phyloP scores from a whole-genome alignment of 129 eudicot genomes.

The Flaveria sonorensis region DNA sequence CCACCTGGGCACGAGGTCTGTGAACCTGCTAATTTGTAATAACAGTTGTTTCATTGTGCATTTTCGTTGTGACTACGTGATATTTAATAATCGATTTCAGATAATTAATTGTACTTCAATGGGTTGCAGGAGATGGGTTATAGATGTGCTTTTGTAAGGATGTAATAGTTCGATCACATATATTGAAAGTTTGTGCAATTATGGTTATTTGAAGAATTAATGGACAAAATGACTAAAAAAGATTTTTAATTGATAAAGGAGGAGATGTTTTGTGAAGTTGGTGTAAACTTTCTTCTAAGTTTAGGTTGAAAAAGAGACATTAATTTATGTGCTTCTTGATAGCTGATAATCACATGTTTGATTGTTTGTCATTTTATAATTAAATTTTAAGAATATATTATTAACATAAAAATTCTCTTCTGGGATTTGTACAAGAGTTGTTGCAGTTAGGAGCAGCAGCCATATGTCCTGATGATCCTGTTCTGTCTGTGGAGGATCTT shows the following conservation, averaged over 20 bases:
- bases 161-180: neutral
- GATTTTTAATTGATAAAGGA: neutral
- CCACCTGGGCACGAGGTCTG: slow-evolving; percentile 99
- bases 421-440: slow-evolving; percentile 64
- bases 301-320: neutral
- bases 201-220: neutral
- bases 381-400: slow-evolving; percentile 24
- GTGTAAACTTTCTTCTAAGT: neutral
- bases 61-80: neutral
- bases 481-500: slow-evolving; percentile 60
- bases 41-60: neutral
- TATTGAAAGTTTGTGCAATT: neutral
- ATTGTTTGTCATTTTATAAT: neutral
- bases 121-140: neutral
- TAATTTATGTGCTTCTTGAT: neutral
- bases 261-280: neutral
- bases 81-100: neutral
- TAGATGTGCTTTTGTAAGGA: neutral
- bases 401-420: slow-evolving; percentile 47
- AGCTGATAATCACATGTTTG: neutral
- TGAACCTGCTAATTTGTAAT: slow-evolving; percentile 33
- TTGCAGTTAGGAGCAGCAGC: slow-evolving; percentile 89
- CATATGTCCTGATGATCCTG: slow-evolving; percentile 56
- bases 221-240: neutral
- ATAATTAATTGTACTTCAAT: neutral